Evolutionary conservation across 1,284 basidiomycete genomes (phyloP).

Genomic region (Apiotrichum siamense): DNA sequence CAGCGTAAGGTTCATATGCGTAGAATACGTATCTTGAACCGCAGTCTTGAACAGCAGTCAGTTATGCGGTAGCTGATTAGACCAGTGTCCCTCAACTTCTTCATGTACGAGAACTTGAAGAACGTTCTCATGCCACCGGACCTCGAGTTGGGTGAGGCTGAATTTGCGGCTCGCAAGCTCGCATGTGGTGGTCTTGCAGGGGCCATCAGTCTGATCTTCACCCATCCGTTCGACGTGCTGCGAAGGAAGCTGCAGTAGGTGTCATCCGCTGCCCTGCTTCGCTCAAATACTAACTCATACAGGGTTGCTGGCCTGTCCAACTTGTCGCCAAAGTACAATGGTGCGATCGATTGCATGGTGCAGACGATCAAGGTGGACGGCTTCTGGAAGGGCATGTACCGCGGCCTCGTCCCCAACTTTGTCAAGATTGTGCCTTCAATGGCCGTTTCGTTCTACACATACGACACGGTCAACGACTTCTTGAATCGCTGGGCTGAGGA

Average conservation of each 20-base stretch:
- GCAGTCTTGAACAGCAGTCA: no score
- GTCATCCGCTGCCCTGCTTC: background rate
- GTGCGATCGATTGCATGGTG: constrained; percentile 68
- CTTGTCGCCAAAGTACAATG: constrained; percentile 62
- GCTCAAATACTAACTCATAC: background rate
- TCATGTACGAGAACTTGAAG: constrained; percentile 42
- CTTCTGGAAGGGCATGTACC: constrained; percentile 49
- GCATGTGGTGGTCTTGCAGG: constrained; percentile 52
- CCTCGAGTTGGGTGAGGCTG: constrained; percentile 23
- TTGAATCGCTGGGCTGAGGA: constrained; percentile 24
- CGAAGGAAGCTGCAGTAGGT: constrained; percentile 88
- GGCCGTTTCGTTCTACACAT: constrained; percentile 60
- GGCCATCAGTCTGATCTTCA: constrained; percentile 81
- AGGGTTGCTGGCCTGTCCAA: constrained; percentile 63
- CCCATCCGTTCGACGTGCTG: constrained; percentile 92
- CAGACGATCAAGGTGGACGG: constrained; percentile 71
- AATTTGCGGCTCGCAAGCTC: constrained; percentile 43
- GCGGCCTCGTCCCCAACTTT: constrained; percentile 86
- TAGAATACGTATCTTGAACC: no score
- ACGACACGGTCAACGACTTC: constrained; percentile 45
- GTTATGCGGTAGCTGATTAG: background rate
- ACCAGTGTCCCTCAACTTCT: constrained; percentile 50
- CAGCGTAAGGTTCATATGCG: no score
- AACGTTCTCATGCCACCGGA: constrained; percentile 25
- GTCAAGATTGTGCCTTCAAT: constrained; percentile 82